Percentiles rank a stretch among this genome's conserved stretches.
Conservation (phyloP, 1,139 yeast species). For the Scheffersomyces stambukii region DNA sequence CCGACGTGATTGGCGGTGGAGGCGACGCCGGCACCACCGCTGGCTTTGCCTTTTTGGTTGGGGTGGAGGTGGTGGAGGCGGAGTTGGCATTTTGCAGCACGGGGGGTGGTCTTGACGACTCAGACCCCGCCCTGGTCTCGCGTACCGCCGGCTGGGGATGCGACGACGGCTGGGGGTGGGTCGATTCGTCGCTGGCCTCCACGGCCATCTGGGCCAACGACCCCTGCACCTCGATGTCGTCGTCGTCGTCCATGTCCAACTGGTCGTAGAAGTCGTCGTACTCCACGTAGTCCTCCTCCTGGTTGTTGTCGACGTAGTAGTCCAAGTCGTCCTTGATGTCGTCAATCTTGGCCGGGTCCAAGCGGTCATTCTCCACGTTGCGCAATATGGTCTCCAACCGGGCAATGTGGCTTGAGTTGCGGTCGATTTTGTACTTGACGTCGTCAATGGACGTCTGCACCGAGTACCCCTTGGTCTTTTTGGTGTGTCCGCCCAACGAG, state of each 20-base stretch:
- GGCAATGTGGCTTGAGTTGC: slow-evolving; percentile 76
- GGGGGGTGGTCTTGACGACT: neutral
- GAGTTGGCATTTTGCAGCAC: slow-evolving; percentile 1
- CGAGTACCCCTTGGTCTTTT: slow-evolving; percentile 44
- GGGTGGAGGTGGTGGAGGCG: slow-evolving; percentile 8
- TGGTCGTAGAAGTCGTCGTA: slow-evolving; percentile 93
- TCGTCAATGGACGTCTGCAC: slow-evolving; percentile 55
- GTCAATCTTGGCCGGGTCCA: slow-evolving; percentile 78
- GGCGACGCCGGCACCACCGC: slow-evolving; percentile 12
- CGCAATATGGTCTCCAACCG: slow-evolving; percentile 76
- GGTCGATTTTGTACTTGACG: slow-evolving; percentile 59
- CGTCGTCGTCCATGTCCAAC: slow-evolving; percentile 63
- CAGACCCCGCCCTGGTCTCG: neutral
- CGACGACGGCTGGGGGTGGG: slow-evolving; percentile 6
- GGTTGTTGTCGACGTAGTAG: slow-evolving; percentile 92
- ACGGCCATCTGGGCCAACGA: slow-evolving; percentile 32
- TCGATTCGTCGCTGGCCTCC: slow-evolving; percentile 14
- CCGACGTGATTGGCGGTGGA: slow-evolving; percentile 17
- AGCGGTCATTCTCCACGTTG: slow-evolving; percentile 74
- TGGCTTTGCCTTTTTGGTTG: slow-evolving; percentile 9
- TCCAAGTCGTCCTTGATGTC: slow-evolving; percentile 85
- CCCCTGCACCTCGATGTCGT: slow-evolving; percentile 31
- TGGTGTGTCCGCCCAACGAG: slow-evolving; percentile 38
- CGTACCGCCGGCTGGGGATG: slow-evolving; percentile 3
- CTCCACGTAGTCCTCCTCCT: slow-evolving; percentile 93